These are phyloP conservation scores for Lathyrus oleraceus DNA, from an alignment of 306 rosid genomes.

Conservation along the genomic window DNA sequence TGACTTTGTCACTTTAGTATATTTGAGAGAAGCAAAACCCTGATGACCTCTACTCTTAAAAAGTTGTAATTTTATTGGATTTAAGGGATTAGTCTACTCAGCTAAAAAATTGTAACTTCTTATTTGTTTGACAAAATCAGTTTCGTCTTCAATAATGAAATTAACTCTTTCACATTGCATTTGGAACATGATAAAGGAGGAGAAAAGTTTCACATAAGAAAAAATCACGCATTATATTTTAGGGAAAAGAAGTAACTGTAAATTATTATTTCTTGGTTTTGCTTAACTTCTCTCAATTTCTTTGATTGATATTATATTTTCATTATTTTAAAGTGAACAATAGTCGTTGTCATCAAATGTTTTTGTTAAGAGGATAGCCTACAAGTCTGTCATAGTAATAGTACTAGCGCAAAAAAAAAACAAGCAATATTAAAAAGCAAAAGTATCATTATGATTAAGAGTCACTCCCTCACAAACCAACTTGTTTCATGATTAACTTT, in stretches of 20 bases:
- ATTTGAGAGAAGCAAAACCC: too few relatives aligned
- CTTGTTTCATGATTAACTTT: not conserved
- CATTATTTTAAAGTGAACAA: not conserved
- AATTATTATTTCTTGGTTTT: not conserved
- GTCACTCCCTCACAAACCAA: not conserved
- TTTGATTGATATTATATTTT: not conserved
- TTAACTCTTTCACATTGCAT: not conserved
- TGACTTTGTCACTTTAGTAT: too few relatives aligned
- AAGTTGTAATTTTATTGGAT: too few relatives aligned
- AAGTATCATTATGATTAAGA: not conserved
- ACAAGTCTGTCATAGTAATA: not conserved
- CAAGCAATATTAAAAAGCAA: not conserved
- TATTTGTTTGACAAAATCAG: not conserved
- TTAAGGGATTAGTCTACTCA: too few relatives aligned
- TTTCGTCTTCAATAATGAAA: not conserved
- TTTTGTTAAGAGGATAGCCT: not conserved
- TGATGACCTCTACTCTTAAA: too few relatives aligned
- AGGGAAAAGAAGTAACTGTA: too few relatives aligned
- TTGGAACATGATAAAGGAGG: not conserved
- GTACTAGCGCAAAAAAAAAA: not conserved
- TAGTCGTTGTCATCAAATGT: not conserved
- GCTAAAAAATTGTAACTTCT: too few relatives aligned
- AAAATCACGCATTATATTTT: not conserved
- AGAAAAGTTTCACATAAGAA: not conserved
- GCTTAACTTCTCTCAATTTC: not conserved